Evolutionary conservation across 176 grass and related monocot species (phyloP).

Genomic region (Calamus simplicifolius): DNA sequence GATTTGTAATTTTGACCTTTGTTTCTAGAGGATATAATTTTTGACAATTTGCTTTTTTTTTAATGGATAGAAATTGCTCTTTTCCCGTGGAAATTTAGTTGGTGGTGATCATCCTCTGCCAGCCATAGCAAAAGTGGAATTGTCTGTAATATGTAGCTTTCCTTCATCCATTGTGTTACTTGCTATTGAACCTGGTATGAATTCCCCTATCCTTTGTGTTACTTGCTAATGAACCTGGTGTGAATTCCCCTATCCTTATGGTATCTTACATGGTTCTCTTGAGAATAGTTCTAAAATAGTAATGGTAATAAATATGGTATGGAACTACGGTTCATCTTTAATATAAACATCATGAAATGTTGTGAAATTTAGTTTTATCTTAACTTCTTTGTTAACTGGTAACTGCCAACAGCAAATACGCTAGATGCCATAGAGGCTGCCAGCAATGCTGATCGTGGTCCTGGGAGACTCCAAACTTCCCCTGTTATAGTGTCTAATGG

Average conservation of each 20-base stretch:
- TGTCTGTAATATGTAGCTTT: conserved; percentile 70
- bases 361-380: neutral
- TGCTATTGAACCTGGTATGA: conserved; percentile 95
- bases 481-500: conserved; percentile 80
- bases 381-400: conserved; percentile 6
- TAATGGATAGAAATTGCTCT: conserved; percentile 59
- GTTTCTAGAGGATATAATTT: neutral
- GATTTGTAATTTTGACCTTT: too few species aligned
- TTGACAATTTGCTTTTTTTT: conserved; percentile 19
- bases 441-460: conserved; percentile 53
- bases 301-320: too few species aligned
- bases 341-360: too few species aligned
- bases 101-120: conserved; percentile 69
- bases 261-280: conserved; percentile 1
- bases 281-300: too few species aligned
- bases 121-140: conserved; percentile 43
- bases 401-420: conserved; percentile 48
- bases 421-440: conserved; percentile 62
- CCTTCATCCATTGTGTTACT: conserved; percentile 73
- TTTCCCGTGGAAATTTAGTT: conserved; percentile 90
- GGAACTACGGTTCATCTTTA: too few species aligned
- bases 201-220: too few species aligned
- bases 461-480: conserved; percentile 56
- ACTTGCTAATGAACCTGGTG: too few species aligned
- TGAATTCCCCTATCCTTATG: conserved; percentile 11